Conservation (phyloP, 192 early-diverging fungal species). For the Allomyces javanicus region DNA sequence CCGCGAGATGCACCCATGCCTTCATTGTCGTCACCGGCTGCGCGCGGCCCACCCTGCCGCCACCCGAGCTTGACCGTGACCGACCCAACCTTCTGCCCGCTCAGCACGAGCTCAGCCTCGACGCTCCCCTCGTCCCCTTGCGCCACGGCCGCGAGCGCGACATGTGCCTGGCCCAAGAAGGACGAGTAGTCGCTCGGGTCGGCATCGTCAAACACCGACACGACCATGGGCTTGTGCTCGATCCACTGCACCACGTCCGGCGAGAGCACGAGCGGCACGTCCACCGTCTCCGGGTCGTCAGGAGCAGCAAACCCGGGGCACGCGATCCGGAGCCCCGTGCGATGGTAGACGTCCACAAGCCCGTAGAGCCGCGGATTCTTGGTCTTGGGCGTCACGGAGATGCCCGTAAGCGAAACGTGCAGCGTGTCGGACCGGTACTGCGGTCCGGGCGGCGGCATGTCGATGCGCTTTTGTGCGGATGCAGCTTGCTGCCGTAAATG, state of each 20-base stretch:
- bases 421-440: not conserved
- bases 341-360: not conserved
- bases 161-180: not conserved
- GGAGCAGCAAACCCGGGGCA: too few species aligned
- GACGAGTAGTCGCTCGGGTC: not conserved
- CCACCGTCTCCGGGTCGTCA: not conserved
- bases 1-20: too few species aligned
- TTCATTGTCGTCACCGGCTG: too few species aligned
- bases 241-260: not conserved
- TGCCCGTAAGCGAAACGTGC: not conserved
- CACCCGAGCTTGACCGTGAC: not conserved
- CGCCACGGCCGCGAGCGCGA: not conserved
- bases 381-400: not conserved
- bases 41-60: not conserved
- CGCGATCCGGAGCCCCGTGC: not conserved
- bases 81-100: not conserved
- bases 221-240: not conserved
- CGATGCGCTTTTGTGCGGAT: too few species aligned
- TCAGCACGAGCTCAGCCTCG: not conserved
- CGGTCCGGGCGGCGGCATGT: too few species aligned
- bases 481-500: too few species aligned
- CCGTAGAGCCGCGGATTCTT: not conserved
- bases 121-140: not conserved
- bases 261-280: not conserved
- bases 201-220: not conserved